Percentiles rank a stretch among this genome's conserved stretches.
These are phyloP conservation scores for Sporobolomyces roseus DNA, from an alignment of 768 basidiomycete species.

Conservation along the genomic window DNA sequence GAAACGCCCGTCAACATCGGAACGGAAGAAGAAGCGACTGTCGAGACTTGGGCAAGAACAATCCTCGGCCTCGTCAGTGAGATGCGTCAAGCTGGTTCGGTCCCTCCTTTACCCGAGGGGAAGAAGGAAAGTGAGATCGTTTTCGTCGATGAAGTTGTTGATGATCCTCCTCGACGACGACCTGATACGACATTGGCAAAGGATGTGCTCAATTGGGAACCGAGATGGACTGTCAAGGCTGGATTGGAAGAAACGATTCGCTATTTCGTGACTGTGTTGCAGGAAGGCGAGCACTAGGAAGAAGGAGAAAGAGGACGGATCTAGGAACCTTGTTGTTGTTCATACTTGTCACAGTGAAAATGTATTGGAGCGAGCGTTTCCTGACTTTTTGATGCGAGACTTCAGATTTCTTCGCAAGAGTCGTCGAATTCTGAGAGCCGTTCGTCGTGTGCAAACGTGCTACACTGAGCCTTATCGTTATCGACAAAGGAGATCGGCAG, in stretches of 20 bases:
- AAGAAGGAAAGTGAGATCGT: conserved; percentile 56
- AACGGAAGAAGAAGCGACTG: conserved; percentile 90
- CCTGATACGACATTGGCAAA: conserved; percentile 91
- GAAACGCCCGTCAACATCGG: conserved; percentile 95
- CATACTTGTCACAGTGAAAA: too few species aligned
- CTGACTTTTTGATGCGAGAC: too few species aligned
- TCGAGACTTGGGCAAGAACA: conserved; percentile 85
- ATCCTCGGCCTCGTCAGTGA: conserved; percentile 89
- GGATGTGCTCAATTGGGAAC: conserved; percentile 78
- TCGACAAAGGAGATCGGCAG: too few species aligned
- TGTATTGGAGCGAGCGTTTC: too few species aligned
- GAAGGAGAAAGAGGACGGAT: too few species aligned
- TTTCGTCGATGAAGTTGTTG: conserved; percentile 75
- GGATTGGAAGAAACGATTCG: conserved; percentile 92
- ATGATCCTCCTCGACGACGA: conserved; percentile 90
- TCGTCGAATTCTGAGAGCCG: too few species aligned
- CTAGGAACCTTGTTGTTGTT: too few species aligned
- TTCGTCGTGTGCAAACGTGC: too few species aligned
- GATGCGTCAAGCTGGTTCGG: conserved; percentile 76
- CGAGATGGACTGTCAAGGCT: conserved; percentile 86
- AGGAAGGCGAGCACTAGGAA: conserved; percentile 21
- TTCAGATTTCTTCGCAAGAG: too few species aligned
- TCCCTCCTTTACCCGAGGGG: conserved; percentile 8
- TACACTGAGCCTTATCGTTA: too few species aligned
- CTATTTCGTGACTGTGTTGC: conserved; percentile 68